phyloP scores from a whole-genome alignment of 306 rosid species.

The Hippophae rhamnoides region DNA sequence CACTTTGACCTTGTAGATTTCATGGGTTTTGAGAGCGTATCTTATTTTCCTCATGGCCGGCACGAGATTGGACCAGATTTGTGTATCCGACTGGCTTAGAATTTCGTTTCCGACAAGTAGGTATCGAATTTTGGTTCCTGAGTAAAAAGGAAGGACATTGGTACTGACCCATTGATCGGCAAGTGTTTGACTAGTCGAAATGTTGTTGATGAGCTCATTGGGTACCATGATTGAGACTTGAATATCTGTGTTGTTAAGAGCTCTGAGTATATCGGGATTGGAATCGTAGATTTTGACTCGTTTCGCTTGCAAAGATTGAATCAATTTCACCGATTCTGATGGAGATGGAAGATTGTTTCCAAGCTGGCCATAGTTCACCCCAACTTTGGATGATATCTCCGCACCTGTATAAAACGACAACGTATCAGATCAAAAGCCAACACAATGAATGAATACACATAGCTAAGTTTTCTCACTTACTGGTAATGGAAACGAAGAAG shows the following conservation, averaged over 20 bases:
- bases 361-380: slow-evolving; percentile 67
- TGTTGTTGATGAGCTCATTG: slow-evolving; percentile 45
- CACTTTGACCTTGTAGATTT: slow-evolving; percentile 48
- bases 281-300: slow-evolving; percentile 56
- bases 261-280: slow-evolving; percentile 37
- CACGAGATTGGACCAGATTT: slow-evolving; percentile 42
- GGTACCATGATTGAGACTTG: slow-evolving; percentile 70
- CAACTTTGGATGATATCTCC: slow-evolving; percentile 31
- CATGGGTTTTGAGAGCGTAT: slow-evolving; percentile 24
- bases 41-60: slow-evolving; percentile 57
- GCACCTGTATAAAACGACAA: slow-evolving; percentile 25
- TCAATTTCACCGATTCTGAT: slow-evolving; percentile 30
- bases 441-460: neutral
- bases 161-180: slow-evolving; percentile 46
- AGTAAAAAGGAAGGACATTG: slow-evolving; percentile 49
- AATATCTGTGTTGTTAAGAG: slow-evolving; percentile 40
- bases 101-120: slow-evolving; percentile 81
- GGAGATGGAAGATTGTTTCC: slow-evolving; percentile 68
- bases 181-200: slow-evolving; percentile 44
- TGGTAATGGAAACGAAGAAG: slow-evolving; percentile 21
- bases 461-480: slow-evolving; percentile 18
- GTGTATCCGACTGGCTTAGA: slow-evolving; percentile 25
- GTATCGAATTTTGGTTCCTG: slow-evolving; percentile 47
- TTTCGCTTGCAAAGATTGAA: slow-evolving; percentile 43
- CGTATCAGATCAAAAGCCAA: neutral